Evolutionary conservation across 257 asterid species (phyloP).

Genomic region (Jasminum sambac): DNA sequence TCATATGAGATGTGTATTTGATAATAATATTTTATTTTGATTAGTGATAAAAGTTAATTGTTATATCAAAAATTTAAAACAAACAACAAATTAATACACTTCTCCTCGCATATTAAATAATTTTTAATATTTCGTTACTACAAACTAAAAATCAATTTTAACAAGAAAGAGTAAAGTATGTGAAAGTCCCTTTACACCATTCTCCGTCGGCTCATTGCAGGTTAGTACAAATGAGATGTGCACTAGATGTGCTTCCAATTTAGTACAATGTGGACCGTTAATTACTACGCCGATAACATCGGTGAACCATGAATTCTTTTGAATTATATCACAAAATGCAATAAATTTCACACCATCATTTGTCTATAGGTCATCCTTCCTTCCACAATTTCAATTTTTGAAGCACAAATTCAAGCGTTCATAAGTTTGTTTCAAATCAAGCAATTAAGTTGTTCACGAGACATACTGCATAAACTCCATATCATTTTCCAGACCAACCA

Average conservation of each 20-base stretch:
- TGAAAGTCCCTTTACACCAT: neutral
- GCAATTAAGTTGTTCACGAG: conserved; percentile 26
- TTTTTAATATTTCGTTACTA: no score
- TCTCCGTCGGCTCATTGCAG: conserved; percentile 13
- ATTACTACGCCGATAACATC: conserved; percentile 28
- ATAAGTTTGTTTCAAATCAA: neutral
- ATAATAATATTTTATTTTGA: no score
- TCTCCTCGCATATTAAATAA: no score
- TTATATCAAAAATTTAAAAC: no score
- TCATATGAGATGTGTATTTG: no score
- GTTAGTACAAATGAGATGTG: conserved; percentile 17
- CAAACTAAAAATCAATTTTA: no score
- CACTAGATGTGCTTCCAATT: conserved; percentile 35
- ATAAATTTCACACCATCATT: neutral
- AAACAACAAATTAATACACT: no score
- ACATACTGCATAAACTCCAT: conserved; percentile 79
- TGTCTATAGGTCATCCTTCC: neutral
- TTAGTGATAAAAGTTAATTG: no score
- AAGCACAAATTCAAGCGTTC: neutral
- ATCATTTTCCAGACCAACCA: conserved; percentile 69
- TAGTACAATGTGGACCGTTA: conserved; percentile 24
- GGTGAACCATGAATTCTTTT: neutral
- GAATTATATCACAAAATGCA: neutral
- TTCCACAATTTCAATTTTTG: neutral
- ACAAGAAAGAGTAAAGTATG: no score